Conservation (phyloP, 2,329 filamentous ascomycete species). For the Stemphylium beticola region DNA sequence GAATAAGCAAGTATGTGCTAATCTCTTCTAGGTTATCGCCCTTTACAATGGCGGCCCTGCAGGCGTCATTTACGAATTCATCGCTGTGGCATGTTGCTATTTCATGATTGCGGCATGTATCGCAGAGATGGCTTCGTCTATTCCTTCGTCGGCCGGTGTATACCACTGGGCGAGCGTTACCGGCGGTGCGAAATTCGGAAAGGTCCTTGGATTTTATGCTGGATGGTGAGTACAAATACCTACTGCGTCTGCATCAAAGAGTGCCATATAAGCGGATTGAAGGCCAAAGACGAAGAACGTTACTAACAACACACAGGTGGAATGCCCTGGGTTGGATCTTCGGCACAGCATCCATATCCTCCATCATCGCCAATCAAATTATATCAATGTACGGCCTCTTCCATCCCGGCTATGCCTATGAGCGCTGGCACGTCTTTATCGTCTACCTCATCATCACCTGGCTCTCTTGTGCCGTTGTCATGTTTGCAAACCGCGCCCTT, state of each 20-base stretch:
- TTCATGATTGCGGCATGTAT: conserved; percentile 59
- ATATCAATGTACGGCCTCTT: conserved; percentile 58
- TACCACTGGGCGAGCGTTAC: conserved; percentile 63
- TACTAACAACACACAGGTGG: conserved; percentile 47
- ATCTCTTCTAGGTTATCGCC: conserved; percentile 41
- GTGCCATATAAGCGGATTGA: neutral
- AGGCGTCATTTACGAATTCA: conserved; percentile 56
- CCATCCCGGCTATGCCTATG: conserved; percentile 53
- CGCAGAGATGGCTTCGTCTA: conserved; percentile 57
- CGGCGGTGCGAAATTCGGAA: conserved; percentile 54
- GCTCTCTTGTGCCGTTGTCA: conserved; percentile 54
- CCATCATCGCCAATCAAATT: conserved; percentile 55
- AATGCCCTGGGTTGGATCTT: conserved; percentile 60
- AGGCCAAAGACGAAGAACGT: too few species aligned
- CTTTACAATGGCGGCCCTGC: conserved; percentile 56
- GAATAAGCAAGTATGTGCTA: neutral
- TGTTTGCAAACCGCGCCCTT: conserved; percentile 62
- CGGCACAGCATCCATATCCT: conserved; percentile 51
- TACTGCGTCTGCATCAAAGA: neutral
- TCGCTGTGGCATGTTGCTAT: conserved; percentile 59
- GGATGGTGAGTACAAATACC: conserved; percentile 47
- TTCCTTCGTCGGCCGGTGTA: conserved; percentile 53
- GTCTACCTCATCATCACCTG: conserved; percentile 57
- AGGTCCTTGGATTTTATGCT: conserved; percentile 57
- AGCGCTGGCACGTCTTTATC: conserved; percentile 61